Base-by-base conservation (phyloP, 352 stramenopile genomes). In the Pythium biforme region DNA sequence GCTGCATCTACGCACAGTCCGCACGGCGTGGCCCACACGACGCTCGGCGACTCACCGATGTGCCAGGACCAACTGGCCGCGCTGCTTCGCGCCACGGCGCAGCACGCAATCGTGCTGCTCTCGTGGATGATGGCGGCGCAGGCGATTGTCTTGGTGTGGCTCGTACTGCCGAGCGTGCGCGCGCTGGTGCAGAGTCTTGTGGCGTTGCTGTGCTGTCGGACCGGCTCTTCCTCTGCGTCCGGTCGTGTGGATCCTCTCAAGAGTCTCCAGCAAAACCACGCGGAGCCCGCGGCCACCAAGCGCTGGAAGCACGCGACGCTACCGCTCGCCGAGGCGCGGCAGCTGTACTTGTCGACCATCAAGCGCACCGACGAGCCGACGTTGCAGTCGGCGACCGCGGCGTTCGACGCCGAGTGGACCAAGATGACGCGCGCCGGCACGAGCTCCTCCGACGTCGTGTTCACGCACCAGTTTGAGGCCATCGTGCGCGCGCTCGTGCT, bases 401-500 rank as follows among this genome's bases (percentile, higher is more conserved):
- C 63, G 22, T 79, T 76, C 49, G 45, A 76, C n/a, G 34, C 39
- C 0, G 61, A 74, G 45, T 79, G 69, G 69, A 34, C 37, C 3
- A 37, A 40, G 8, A 73, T 74, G 60, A 68, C 58, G 15, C 46
- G 59, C 20, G 43, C 62, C 15, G 34, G 22, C 23, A 11, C 12
- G 0, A 11, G 10, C 11, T 10, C 37, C 17, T 43, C 37, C 4
- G 37, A 43, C 25, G n/a, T 69, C 31, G 55, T 81, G 22, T 65
- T 76, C 27, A 43, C 73, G 51, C 70, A 70, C 41, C 77, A 89
- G 60, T 89, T 89, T 41, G 68, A 85, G 23, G 74, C 82, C 22
- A 87, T 91, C 45, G 71, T 84, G 9, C 82, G 82, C 1, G 70
- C 73, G 19, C 64, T 91, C 0, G 59, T 88, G 22, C 54, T 91